Evolutionary conservation across 257 asterid species (phyloP).

Genomic region (Hygrophila difformis): DNA sequence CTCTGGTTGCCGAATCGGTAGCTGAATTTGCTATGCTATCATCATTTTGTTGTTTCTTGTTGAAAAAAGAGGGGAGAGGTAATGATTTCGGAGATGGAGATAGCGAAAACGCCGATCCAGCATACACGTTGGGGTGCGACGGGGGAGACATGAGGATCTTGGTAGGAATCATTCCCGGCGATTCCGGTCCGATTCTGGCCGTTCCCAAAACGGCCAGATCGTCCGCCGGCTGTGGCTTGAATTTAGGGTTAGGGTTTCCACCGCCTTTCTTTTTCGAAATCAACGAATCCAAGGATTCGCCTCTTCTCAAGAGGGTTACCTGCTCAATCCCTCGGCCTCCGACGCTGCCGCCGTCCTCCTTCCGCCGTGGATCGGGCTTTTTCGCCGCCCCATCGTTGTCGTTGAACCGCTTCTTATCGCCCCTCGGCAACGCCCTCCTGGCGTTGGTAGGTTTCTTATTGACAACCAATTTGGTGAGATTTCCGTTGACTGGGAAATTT

Average conservation of each 20-base stretch:
- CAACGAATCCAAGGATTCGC: constrained; percentile 47
- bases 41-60: constrained; percentile 18
- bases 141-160: constrained; percentile 32
- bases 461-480: constrained; percentile 15
- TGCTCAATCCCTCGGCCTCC: constrained; percentile 16
- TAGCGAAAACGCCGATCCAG: constrained; percentile 51
- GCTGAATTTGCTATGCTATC: constrained; percentile 5
- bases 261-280: constrained; percentile 21
- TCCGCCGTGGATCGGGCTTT: constrained; percentile 27
- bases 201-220: constrained; percentile 31
- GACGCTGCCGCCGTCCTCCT: constrained; percentile 5
- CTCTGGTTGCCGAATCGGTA: constrained; percentile 46
- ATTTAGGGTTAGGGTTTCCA: not conserved
- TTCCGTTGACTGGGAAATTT: constrained; percentile 13
- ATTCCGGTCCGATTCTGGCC: constrained; percentile 26
- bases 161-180: constrained; percentile 36
- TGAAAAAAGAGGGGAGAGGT: constrained; percentile 63
- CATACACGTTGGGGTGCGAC: constrained; percentile 33
- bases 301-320: constrained; percentile 34
- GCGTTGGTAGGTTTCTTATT: constrained; percentile 17
- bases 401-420: constrained; percentile 28
- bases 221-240: constrained; percentile 18
- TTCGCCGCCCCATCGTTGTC: constrained; percentile 11
- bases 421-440: constrained; percentile 25
- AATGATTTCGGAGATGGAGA: constrained; percentile 72